Percentiles rank a stretch among this genome's conserved stretches.
These are phyloP conservation scores for Strobilomyces dryophilus DNA, from an alignment of 768 basidiomycete species.

Conservation along the genomic window DNA sequence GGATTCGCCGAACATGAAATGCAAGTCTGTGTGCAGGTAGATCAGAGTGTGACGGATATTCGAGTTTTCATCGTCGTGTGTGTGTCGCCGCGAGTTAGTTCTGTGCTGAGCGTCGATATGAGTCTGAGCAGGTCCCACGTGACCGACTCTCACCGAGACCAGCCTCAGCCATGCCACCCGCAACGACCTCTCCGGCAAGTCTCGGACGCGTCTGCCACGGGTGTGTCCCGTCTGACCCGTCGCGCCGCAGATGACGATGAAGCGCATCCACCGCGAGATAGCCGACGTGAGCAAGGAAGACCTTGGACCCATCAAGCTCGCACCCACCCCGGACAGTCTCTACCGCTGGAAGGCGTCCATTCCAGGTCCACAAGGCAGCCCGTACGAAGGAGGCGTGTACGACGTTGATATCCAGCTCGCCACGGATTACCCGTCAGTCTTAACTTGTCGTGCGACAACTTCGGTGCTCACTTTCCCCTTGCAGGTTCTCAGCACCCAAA, in stretches of 20 bases:
- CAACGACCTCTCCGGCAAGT: constrained; percentile 24
- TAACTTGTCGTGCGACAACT: background rate
- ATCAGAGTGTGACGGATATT: constrained; percentile 39
- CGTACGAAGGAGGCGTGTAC: constrained; percentile 79
- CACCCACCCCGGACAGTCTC: constrained; percentile 60
- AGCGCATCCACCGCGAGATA: constrained; percentile 81
- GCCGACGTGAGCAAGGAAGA: constrained; percentile 81
- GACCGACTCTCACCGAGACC: constrained; percentile 4
- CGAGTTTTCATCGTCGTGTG: constrained; percentile 48
- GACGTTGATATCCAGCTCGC: constrained; percentile 62
- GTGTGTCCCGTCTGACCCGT: constrained; percentile 6
- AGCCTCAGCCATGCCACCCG: constrained; percentile 20
- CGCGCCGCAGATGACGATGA: constrained; percentile 54
- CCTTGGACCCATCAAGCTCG: constrained; percentile 65
- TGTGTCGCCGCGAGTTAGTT: background rate
- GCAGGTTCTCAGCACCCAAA: constrained; percentile 75
- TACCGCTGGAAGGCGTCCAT: constrained; percentile 74
- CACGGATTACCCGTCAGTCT: constrained; percentile 68
- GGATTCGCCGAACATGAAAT: constrained; percentile 74
- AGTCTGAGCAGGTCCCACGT: too few relatives aligned
- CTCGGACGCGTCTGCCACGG: background rate
- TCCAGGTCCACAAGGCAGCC: constrained; percentile 78
- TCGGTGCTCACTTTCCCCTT: background rate
- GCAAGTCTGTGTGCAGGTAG: background rate
- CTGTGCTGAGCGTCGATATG: too few relatives aligned